Evolutionary conservation across 805 yeast species (phyloP), one percentile per base, ranked within the genome.

Genomic region (Isabelozyma gotoi): DNA sequence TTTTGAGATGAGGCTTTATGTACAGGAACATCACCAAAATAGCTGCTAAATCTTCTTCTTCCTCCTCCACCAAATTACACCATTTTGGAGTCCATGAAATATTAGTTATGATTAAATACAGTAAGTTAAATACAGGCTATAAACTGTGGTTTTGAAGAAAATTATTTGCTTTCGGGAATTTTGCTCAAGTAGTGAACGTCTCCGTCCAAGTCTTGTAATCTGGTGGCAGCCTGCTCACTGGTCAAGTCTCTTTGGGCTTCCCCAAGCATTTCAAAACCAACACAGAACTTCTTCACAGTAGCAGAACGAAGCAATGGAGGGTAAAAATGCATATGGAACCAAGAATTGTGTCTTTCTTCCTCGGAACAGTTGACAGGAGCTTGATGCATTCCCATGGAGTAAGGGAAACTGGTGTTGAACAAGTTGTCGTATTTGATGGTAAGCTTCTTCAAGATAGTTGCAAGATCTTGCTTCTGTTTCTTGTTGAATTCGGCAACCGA

Each of bases 311-410:
- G 71, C 50, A 85, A 69, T 6, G 92, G 92, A 36, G 92, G 91
- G 58, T 85, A 85, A 64, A 85, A 85, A 62, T 85, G 89, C 76
- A 85, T 78, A 52, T 84, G 87, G 60, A 85, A 80, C 71, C 78
- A 71, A 20, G 69, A 59, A 15, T 65, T 58, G 6, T 36, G 31
- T 42, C 72, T 74, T 38, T 68, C 76, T n/a, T 63, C 70, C 1
- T 65, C 59, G 11, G 73, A 62, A 14, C 65, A 63, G 39, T 69
- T 67, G 31, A 82, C 68, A 36, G 86, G 87, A 7, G 88, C 85
- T 63, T 85, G 92, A 62, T 85, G 92, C 14, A 85, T 62, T 12
- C 92, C 92, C 91, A 85, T 85, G 0, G 89, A 84, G 63, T 85
- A 85, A 2, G 91, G 91, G 71, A 85, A 85, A 21, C 80, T 76